Base-by-base conservation (phyloP, 495 filamentous ascomycete genomes). In the Aspergillus olivimuriae region DNA sequence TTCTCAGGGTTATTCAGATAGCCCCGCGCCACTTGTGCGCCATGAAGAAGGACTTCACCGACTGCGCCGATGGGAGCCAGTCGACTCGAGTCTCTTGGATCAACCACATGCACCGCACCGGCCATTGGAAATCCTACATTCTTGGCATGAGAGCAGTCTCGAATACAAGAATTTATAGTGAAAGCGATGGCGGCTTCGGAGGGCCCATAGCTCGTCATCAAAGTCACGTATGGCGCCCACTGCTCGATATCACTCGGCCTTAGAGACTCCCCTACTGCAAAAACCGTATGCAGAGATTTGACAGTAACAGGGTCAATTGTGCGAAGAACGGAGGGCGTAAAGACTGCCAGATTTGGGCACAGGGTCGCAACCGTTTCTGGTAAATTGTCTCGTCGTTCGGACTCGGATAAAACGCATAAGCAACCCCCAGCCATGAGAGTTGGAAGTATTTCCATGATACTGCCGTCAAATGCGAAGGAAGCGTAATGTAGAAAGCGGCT, bases 81-180 rank as follows among this genome's bases (percentile, higher is more conserved):
- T 1, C 43, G 33, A 20, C 65, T 18, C 4, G 46, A 34, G 33
- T 65, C 48, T 16, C 56, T 30, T 4, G 56, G 47, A 34, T 73
- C 60, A n/a, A 63, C 63, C 30, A 74, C 61, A 69, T 69, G 72
- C n/a, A 52, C 55, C 10, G 57, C 64, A 1, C 66, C 58, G 1
- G 56, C 49, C 14, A 50, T 34, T 7, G 33, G 33, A 35, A 12
- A 17, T 2, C 70, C 69, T 8, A 74, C 55, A 51, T 51, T 63
- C 38, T 33, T 54, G 30, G 48, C 37, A n/a, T 49, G 34, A 11
- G 33, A 35, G 28, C 39, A 23, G 9, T 28, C 4, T 12, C 14
- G 15, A 15, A n/a, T n/a, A 12, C 14, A 30, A 12, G 10, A 31
- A 5, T 8, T 7, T 16, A 10, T n/a, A 19, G 24, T 32, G 20